phyloP scores from a whole-genome alignment of 139 green algal genomes.

The Chlorella sp. region DNA sequence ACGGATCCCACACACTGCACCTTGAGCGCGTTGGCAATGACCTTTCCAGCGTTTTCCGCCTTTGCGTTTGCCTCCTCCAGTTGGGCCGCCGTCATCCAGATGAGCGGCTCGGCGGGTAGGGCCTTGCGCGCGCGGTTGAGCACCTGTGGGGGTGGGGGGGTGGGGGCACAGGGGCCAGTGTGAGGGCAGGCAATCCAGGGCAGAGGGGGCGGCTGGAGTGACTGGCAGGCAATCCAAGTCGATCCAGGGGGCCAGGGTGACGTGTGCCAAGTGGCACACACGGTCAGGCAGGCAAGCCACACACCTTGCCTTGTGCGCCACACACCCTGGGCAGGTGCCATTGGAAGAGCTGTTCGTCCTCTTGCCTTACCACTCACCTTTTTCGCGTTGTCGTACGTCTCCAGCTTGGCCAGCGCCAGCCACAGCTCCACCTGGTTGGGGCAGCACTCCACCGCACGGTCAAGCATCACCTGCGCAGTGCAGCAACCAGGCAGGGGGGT shows the following conservation, averaged over 20 bases:
- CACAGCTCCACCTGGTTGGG: conserved; percentile 85
- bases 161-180: too few species aligned
- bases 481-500: too few species aligned
- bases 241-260: too few species aligned
- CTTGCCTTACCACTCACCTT: conserved; percentile 61
- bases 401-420: conserved; percentile 91
- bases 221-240: too few species aligned
- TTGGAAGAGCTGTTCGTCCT: too few species aligned
- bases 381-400: conserved; percentile 88
- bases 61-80: conserved; percentile 93
- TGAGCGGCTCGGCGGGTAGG: conserved; percentile 81
- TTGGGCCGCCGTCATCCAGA: conserved; percentile 95
- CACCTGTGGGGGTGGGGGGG: conserved; percentile 53
- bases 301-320: too few species aligned
- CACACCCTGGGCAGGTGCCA: too few species aligned
- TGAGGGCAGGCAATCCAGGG: too few species aligned
- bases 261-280: too few species aligned
- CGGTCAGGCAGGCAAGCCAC: too few species aligned
- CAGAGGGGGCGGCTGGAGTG: too few species aligned
- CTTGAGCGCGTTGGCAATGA: conserved; percentile 37
- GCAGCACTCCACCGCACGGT: conserved; percentile 94
- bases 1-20: too few species aligned
- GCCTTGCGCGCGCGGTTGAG: conserved; percentile 92
- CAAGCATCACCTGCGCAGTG: conserved; percentile 70
- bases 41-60: conserved; percentile 51